Evolutionary conservation across 805 yeast species (phyloP).

Genomic region (Saturnispora serradocipensis): DNA sequence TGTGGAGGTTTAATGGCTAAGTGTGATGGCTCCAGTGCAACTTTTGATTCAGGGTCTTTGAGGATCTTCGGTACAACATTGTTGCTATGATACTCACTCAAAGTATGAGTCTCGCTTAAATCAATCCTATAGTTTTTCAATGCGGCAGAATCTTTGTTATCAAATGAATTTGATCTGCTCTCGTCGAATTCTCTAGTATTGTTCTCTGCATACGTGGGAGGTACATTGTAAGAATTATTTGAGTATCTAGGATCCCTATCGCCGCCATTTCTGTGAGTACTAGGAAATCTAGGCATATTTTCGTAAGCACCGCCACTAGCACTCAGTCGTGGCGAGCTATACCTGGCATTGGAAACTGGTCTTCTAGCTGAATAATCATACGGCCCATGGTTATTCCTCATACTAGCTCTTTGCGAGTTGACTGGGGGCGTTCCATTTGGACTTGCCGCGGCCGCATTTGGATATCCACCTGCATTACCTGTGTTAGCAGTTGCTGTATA

Average conservation of each 20-base stretch:
- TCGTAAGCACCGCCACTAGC: not conserved
- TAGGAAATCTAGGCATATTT: not conserved
- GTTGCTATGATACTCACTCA: not conserved
- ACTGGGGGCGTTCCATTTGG: not conserved
- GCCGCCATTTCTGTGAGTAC: not conserved
- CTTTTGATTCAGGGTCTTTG: not conserved
- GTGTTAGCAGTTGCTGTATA: not conserved
- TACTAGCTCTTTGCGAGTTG: not conserved
- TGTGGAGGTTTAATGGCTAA: not conserved
- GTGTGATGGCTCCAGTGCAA: too few relatives aligned
- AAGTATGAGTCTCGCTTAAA: not conserved
- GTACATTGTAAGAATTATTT: not conserved
- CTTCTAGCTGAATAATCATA: not conserved
- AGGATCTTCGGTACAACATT: not conserved
- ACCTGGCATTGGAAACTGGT: not conserved
- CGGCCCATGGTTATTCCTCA: not conserved
- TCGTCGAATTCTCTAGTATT: not conserved
- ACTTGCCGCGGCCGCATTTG: not conserved
- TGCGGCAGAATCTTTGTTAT: not conserved
- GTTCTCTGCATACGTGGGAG: not conserved
- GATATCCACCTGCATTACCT: not conserved
- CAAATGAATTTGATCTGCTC: not conserved
- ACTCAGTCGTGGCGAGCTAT: not conserved
- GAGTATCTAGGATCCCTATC: not conserved
- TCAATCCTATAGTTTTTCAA: not conserved